phyloP scores from a whole-genome alignment of 2,329 filamentous ascomycete species.

The Dichotomopilus funicola region DNA sequence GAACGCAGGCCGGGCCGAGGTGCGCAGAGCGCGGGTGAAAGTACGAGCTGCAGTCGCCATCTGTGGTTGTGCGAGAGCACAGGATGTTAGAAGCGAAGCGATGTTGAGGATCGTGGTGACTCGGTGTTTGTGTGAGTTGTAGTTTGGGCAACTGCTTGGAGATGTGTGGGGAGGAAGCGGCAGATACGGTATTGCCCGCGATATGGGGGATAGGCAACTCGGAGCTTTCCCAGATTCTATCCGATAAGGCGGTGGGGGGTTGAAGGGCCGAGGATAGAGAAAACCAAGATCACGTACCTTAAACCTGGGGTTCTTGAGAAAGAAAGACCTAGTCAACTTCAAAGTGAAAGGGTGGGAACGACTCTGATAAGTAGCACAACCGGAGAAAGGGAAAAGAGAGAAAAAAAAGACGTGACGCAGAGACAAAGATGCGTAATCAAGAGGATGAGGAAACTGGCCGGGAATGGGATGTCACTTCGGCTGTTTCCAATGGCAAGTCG shows the following conservation, averaged over 20 bases:
- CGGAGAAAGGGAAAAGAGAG: neutral
- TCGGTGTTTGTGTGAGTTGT: neutral
- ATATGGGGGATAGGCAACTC: neutral
- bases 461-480: constrained; percentile 9
- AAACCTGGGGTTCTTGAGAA: constrained; percentile 1
- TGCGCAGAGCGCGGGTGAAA: constrained; percentile 53
- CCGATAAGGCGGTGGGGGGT: constrained; percentile 1
- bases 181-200: constrained; percentile 2
- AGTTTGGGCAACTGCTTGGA: neutral
- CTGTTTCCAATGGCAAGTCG: constrained; percentile 15
- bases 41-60: constrained; percentile 47
- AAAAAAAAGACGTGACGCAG: constrained; percentile 2
- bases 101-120: too few relatives aligned
- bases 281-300: constrained; percentile 9
- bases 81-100: constrained; percentile 1
- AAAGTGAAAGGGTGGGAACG: constrained; percentile 13
- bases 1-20: constrained; percentile 53
- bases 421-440: constrained; percentile 13
- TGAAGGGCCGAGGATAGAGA: constrained; percentile 27
- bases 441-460: neutral
- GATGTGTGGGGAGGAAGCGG: neutral
- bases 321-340: neutral
- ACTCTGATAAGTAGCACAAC: neutral
- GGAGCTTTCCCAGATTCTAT: neutral
- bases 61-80: constrained; percentile 20